These are phyloP conservation scores for Serendipita sp. DNA, from an alignment of 768 basidiomycete genomes.

Conservation along the genomic window DNA sequence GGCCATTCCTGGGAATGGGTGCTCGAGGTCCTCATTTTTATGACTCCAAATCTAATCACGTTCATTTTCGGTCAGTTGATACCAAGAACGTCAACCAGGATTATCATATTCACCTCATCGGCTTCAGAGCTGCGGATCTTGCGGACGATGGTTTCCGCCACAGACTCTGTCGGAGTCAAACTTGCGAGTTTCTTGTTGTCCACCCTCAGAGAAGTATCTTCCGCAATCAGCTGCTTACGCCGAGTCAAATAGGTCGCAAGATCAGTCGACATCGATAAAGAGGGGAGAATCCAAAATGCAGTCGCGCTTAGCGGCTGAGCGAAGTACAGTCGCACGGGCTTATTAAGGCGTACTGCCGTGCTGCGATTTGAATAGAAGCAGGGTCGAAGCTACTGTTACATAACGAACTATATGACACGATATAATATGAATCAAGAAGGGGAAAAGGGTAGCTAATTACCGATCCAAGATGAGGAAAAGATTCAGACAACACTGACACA, in stretches of 20 bases:
- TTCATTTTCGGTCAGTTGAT: conserved; percentile 7
- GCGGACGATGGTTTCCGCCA: conserved; percentile 44
- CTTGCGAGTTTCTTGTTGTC: conserved; percentile 24
- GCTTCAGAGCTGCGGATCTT: conserved; percentile 40
- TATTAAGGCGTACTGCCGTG: too few species aligned
- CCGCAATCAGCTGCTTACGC: conserved; percentile 20
- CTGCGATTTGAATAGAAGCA: too few species aligned
- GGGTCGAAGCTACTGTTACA: too few species aligned
- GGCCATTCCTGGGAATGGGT: conserved; percentile 65
- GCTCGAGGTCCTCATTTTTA: conserved; percentile 42
- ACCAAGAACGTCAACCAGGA: neutral
- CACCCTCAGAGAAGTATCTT: conserved; percentile 36
- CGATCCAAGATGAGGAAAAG: too few species aligned
- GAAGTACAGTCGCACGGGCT: too few species aligned
- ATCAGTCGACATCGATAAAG: conserved; percentile 5
- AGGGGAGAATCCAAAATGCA: neutral
- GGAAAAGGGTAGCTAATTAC: too few species aligned
- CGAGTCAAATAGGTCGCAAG: conserved; percentile 7
- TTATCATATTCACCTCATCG: conserved; percentile 5
- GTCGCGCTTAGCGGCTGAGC: too few species aligned
- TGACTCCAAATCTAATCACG: conserved; percentile 52
- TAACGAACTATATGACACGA: too few species aligned
- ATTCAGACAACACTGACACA: too few species aligned
- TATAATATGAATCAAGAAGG: too few species aligned
- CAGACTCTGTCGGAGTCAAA: conserved; percentile 26